Evolutionary conservation across 2,329 filamentous ascomycete species (phyloP).

Genomic region (Aspergillus ochraceus): DNA sequence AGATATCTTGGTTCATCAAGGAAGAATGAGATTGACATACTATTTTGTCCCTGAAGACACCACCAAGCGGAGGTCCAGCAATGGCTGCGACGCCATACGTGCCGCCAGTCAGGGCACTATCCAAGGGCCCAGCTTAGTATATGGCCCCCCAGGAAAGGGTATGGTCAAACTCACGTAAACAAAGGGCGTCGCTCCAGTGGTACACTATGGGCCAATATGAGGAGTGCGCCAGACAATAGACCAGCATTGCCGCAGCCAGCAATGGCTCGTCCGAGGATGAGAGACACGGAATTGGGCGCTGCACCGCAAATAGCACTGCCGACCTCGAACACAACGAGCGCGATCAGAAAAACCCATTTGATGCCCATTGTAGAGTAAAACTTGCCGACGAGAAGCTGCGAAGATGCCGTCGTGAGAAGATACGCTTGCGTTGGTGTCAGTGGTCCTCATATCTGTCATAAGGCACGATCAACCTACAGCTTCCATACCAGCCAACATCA

Average conservation of each 20-base stretch:
- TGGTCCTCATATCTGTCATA: background rate
- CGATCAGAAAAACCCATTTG: slow-evolving; percentile 37
- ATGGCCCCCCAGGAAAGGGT: slow-evolving; percentile 47
- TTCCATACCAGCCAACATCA: slow-evolving; percentile 66
- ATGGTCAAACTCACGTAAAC: background rate
- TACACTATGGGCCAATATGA: slow-evolving; percentile 26
- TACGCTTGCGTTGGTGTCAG: slow-evolving; percentile 2
- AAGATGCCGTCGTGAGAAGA: slow-evolving; percentile 29
- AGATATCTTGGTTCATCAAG: background rate
- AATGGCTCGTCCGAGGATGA: slow-evolving; percentile 40
- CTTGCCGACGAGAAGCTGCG: slow-evolving; percentile 33
- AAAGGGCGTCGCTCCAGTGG: background rate
- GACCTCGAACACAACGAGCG: slow-evolving; percentile 39
- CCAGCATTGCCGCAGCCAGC: slow-evolving; percentile 38
- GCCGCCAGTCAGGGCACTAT: slow-evolving; percentile 48
- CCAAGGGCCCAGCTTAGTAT: slow-evolving; percentile 51
- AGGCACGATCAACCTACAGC: slow-evolving; percentile 21
- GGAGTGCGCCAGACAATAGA: slow-evolving; percentile 31
- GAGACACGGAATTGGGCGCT: slow-evolving; percentile 31
- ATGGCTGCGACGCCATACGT: slow-evolving; percentile 58
- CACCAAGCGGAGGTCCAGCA: slow-evolving; percentile 44
- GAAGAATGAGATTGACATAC: background rate
- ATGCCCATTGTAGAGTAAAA: slow-evolving; percentile 38
- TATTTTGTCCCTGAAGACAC: slow-evolving; percentile 45
- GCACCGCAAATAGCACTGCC: slow-evolving; percentile 40